Evolutionary conservation across 495 filamentous ascomycete species (phyloP), one percentile per base, ranked within the genome.

Genomic region (Podospora appendiculata): DNA sequence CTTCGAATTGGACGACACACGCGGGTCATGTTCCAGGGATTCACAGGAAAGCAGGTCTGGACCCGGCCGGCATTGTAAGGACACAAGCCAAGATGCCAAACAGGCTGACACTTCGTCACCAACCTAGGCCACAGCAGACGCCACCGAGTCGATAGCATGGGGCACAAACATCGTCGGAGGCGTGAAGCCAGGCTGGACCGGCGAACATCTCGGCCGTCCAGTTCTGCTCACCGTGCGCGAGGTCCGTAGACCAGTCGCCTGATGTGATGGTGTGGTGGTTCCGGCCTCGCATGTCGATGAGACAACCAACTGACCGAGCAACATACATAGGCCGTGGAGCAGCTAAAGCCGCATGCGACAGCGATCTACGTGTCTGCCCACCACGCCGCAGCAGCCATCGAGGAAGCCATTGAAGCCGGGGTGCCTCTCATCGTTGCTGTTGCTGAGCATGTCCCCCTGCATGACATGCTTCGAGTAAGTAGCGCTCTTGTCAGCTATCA

Each of bases 91-190:
- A 25, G 25, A 25, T 25, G 5, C 2, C 25, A 2, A 25, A 25
- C 25, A 25, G 25, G 25, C 25, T 25, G 25, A 25, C 25, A 25
- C 5, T 5, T 2, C 25, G 5, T 25, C 25, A 25, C 25, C 25
- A n/a, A 19, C 16, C 18, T 40, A 63, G 61, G 89, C 90, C 8
- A 95, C 90, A 6, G 80, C 82, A 48, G 91, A 95, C 68, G 90
- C 87, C 12, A 80, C 83, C 60, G 86, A 94, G 55, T 90, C 87
- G 10, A 64, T 95, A 46, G 83, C 80, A 59, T 96, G 86, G 79
- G 90, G 90, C 4, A 95, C 90, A 36, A 86, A 87, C 19, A 88
- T 96, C 49, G 86, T 95, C 0, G 90, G 90, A 12, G 90, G 90
- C 38, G 87, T 94, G 9, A 90, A 81, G 46, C 90, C 89, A 0